phyloP scores from a whole-genome alignment of 2,329 filamentous ascomycete species.

The Leptographium wingfieldii region DNA sequence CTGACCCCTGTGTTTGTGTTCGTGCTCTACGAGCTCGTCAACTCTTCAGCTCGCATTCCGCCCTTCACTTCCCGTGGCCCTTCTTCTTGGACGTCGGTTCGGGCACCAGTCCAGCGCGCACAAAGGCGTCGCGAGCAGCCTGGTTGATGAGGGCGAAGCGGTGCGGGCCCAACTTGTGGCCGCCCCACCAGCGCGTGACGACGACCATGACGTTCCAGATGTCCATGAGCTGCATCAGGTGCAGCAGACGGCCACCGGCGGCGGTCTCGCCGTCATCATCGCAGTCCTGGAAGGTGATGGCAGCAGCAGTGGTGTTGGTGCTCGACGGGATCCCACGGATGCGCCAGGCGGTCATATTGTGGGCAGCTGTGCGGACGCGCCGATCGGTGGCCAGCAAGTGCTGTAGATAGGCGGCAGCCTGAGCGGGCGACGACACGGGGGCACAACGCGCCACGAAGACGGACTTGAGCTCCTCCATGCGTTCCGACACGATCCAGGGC shows the following conservation, averaged over 20 bases:
- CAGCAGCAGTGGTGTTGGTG: constrained; percentile 20
- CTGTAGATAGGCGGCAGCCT: constrained; percentile 59
- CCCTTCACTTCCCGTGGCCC: constrained; percentile 19
- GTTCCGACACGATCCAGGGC: constrained; percentile 62
- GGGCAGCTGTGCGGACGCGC: constrained; percentile 73
- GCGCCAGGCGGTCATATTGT: constrained; percentile 93
- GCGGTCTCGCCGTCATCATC: constrained; percentile 95
- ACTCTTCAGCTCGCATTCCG: too few relatives aligned
- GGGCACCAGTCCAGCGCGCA: constrained; percentile 58
- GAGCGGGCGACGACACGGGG: constrained; percentile 51
- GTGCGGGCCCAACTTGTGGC: constrained; percentile 75
- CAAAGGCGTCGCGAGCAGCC: constrained; percentile 70
- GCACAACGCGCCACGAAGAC: constrained; percentile 74
- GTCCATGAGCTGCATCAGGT: constrained; percentile 90
- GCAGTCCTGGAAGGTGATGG: constrained; percentile 65
- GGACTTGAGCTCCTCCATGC: constrained; percentile 70
- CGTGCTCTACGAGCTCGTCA: too few relatives aligned
- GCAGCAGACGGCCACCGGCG: constrained; percentile 71
- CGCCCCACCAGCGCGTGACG: constrained; percentile 91
- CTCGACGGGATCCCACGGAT: constrained; percentile 47
- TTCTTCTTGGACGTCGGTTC: constrained; percentile 37
- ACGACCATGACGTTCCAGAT: constrained; percentile 88
- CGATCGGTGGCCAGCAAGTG: constrained; percentile 74
- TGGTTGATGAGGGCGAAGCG: constrained; percentile 84
- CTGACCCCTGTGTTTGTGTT: too few relatives aligned